phyloP scores from a whole-genome alignment of 169 alveolate genomes.

The Miamiensis avidus region DNA sequence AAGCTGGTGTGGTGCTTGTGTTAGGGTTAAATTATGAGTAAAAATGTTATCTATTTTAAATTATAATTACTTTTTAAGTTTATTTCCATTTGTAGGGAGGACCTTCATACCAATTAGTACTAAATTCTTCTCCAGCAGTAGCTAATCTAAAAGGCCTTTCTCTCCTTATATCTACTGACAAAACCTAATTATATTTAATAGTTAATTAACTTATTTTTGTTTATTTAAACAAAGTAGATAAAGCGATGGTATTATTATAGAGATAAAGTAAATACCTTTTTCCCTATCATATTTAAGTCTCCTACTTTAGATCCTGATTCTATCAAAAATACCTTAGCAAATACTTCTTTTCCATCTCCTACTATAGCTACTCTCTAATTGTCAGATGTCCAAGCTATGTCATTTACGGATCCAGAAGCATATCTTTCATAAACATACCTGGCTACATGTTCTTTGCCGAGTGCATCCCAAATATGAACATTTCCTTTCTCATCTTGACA shows the following conservation, averaged over 20 bases:
- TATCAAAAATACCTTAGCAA: slow-evolving; percentile 44
- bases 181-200: too few relatives aligned
- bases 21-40: neutral
- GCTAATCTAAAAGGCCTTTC: slow-evolving; percentile 52
- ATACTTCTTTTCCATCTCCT: slow-evolving; percentile 59
- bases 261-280: slow-evolving; percentile 34
- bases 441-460: slow-evolving; percentile 9
- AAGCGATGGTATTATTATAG: slow-evolving; percentile 30
- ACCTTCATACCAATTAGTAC: slow-evolving; percentile 55
- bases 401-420: slow-evolving; percentile 40
- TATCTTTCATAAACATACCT: slow-evolving; percentile 3
- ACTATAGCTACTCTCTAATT: slow-evolving; percentile 48
- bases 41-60: neutral
- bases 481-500: slow-evolving; percentile 25
- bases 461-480: slow-evolving; percentile 34
- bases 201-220: too few relatives aligned
- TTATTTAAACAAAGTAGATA: too few relatives aligned
- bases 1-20: slow-evolving; percentile 31
- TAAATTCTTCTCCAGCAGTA: slow-evolving; percentile 50
- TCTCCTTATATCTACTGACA: neutral
- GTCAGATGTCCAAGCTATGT: slow-evolving; percentile 57
- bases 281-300: slow-evolving; percentile 44
- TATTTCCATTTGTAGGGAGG: slow-evolving; percentile 56
- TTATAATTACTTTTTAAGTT: slow-evolving; percentile 17
- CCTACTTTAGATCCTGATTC: slow-evolving; percentile 55